Evolutionary conservation across 2,329 filamentous ascomycete species (phyloP), one percentile per base, ranked within the genome.

Genomic region (Ceratocystis harringtonii): DNA sequence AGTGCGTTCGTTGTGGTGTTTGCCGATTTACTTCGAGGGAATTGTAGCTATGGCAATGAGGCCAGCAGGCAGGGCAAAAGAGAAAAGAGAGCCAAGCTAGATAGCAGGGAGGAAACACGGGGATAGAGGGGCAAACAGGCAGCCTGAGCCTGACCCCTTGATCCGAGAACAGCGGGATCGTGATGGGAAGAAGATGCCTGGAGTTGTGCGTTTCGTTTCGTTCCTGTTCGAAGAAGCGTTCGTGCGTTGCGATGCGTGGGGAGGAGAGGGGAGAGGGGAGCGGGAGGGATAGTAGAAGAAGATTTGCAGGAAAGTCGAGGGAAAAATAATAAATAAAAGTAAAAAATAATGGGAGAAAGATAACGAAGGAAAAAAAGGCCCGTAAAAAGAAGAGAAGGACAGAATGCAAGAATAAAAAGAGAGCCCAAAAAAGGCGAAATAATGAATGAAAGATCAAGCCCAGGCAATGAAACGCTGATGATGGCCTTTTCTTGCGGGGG

Each of bases 381-480:
- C 22, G 22, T 25, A 30, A 45, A 28, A 25, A 15, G n/a, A 45
- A 61, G 19, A 30, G 36, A 44, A 48, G 22, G 12, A 62, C 36
- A 41, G 36, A 41, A 41, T 41, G 36, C 36, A 41, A 41, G 12
- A 41, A 41, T 41, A 41, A 41, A 12, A 41, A 41, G 36, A 41
- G 12, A 41, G 36, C 36, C 36, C 30, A 45, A 19, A n/a, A 62
- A 44, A 28, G n/a, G 28, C 12, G 25, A 62, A 10, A 45, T 62
- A 45, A 45, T 62, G 36, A 45, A 45, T 45, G 41, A 45, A 44
- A 45, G 60, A 44, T 62, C 43, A 45, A 28, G 60, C 45, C 41
- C 28, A 62, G 41, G 60, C 32, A 45, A 45, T 62, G 60, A 62
- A 62, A 62, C 60, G 60, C 36, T 62, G 25, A 45, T 45, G 60